phyloP scores from a whole-genome alignment of 2,329 filamentous ascomycete species.

The Alternaria ethzedia region DNA sequence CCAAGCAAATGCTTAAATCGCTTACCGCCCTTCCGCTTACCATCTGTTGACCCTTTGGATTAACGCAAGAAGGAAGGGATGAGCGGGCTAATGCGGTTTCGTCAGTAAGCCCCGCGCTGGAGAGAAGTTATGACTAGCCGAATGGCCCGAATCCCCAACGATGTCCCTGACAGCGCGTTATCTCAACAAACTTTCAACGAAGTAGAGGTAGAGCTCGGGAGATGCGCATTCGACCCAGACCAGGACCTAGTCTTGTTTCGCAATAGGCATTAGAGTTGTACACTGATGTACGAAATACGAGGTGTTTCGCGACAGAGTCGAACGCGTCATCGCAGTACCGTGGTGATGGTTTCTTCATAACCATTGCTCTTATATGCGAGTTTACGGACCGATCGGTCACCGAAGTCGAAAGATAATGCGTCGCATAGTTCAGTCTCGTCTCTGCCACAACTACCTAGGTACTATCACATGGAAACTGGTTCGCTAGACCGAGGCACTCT shows the following conservation, averaged over 20 bases:
- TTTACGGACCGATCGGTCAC: neutral
- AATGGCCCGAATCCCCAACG: neutral
- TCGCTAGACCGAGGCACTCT: neutral
- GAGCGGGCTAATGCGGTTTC: neutral
- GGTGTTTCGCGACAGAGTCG: neutral
- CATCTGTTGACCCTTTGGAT: neutral
- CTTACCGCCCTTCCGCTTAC: neutral
- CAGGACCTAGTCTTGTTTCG: neutral
- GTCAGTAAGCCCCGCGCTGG: neutral
- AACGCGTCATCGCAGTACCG: neutral
- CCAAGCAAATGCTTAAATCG: constrained; percentile 5
- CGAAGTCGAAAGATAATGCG: too few relatives aligned
- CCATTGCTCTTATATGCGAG: neutral
- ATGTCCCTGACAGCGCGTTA: neutral
- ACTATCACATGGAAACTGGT: neutral
- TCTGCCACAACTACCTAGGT: neutral
- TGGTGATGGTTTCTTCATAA: neutral
- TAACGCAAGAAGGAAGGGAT: neutral
- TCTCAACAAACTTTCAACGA: neutral
- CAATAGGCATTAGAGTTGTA: neutral
- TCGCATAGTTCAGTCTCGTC: neutral
- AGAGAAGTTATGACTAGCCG: neutral
- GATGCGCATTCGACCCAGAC: neutral
- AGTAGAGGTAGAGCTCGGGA: neutral
- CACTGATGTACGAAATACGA: neutral